Evolutionary conservation across 2,329 filamentous ascomycete species (phyloP), one percentile per base, ranked within the genome.

Genomic region (Leptographium lundbergii): DNA sequence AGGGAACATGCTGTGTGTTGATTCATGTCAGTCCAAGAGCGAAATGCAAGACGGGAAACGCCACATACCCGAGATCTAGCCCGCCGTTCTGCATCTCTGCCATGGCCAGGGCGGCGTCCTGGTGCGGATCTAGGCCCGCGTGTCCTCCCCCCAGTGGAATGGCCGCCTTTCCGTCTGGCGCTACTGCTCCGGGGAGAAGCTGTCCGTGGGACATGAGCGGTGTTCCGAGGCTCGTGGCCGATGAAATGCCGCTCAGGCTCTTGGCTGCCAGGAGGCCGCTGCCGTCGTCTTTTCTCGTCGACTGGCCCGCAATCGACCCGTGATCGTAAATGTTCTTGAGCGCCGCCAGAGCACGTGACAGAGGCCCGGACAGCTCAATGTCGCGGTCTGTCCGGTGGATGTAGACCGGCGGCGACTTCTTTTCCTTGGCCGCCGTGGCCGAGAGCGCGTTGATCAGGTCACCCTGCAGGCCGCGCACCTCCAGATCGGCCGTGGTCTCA

Each of bases 281-380:
- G 14, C 72, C 74, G 14, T 72, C 73, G 39, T 82, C 79, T 53
- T 75, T 74, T 66, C 78, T 80, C 19, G 34, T 32, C 10, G 53
- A 4, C 32, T 47, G 19, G 42, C 59, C 22, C 48, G 50, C 14
- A 48, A 60, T 7, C 54, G 56, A 11, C 36, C 83, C 83, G 68
- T 86, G 81, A 65, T 85, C 82, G 66, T 86, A 86, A 2, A 86
- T 86, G 65, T 84, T 85, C 64, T 77, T 81, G 34, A 86, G 72
- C 0, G 83, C 83, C 6, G 76, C 78, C 29, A 86, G 71, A 0
- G 83, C 83, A 58, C 83, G 73, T 59, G 78, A 84, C 2, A 86
- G 69, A 1, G 83, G 83, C 0, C 83, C 83, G 0, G 80, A 84
- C 2, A 84, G 73, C 64, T 84, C 81, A 56, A 84, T 84, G 52